Percentiles rank a stretch among this genome's conserved stretches.
These are phyloP conservation scores for Endotrypanum monterogeii DNA, from an alignment of 208 protist species.

Conservation along the genomic window DNA sequence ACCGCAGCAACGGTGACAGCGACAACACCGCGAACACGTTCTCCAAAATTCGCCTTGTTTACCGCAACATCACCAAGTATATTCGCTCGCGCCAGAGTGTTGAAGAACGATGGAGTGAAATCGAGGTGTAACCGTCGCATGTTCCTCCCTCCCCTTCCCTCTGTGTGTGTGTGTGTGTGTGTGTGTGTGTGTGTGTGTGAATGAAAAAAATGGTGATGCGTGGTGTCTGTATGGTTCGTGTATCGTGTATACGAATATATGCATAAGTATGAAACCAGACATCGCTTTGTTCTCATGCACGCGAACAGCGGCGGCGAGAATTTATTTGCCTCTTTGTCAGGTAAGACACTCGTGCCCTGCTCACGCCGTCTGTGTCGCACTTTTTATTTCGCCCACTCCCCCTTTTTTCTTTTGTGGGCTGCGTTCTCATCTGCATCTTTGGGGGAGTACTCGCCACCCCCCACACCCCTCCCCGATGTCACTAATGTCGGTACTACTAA, in stretches of 20 bases:
- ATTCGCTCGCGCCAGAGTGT: constrained; percentile 62
- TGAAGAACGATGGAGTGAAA: constrained; percentile 69
- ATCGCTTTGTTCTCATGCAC: not conserved
- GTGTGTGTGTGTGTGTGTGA: not conserved
- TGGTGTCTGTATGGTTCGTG: not conserved
- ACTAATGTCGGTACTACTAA: not conserved
- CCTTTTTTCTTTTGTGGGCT: not conserved
- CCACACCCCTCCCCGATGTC: too few species aligned
- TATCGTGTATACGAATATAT: not conserved
- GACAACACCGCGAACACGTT: constrained; percentile 27
- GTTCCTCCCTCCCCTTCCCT: too few species aligned
- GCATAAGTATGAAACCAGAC: not conserved
- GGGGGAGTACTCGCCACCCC: too few species aligned
- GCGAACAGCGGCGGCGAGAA: too few species aligned
- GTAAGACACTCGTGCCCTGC: not conserved
- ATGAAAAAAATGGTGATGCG: not conserved
- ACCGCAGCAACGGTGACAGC: not conserved
- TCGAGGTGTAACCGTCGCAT: constrained; percentile 46
- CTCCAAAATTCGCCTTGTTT: constrained; percentile 39
- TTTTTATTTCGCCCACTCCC: not conserved
- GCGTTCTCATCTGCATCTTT: not conserved
- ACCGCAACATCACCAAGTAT: constrained; percentile 77
- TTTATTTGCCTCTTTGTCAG: too few species aligned
- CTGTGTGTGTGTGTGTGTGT: constrained; percentile 6
- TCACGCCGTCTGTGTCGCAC: not conserved